Percentiles rank a stretch among this genome's conserved stretches.
Conservation (phyloP, 108 stramenopile species). For the Chaetoceros tenuissimus region DNA sequence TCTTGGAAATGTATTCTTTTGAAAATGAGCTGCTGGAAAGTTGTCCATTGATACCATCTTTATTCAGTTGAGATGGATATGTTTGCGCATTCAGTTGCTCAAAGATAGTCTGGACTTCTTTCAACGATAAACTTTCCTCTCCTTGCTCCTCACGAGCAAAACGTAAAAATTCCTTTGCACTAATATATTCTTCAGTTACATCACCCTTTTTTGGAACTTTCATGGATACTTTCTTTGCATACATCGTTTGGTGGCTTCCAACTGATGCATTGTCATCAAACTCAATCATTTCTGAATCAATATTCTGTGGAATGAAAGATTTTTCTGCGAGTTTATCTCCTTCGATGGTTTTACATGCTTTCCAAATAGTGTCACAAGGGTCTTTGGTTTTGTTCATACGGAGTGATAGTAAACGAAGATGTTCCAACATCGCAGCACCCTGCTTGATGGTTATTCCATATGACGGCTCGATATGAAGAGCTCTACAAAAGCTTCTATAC, state of each 20-base stretch:
- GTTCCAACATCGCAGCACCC: constrained; percentile 3
- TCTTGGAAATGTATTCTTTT: constrained; percentile 38
- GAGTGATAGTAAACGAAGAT: constrained; percentile 16
- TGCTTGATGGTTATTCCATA: background rate
- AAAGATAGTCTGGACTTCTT: constrained; percentile 48
- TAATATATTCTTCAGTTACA: constrained; percentile 20
- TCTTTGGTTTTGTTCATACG: constrained; percentile 4
- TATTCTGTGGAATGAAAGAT: constrained; percentile 27
- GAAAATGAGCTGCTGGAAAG: constrained; percentile 21
- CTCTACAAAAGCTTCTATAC: constrained; percentile 12
- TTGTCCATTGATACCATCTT: constrained; percentile 7
- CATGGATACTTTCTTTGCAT: background rate
- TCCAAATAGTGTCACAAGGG: constrained; percentile 1
- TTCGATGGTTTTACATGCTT: background rate
- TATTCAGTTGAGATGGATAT: constrained; percentile 9
- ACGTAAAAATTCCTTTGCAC: constrained; percentile 46
- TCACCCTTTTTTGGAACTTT: background rate
- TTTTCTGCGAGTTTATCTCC: constrained; percentile 23
- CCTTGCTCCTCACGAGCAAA: constrained; percentile 58
- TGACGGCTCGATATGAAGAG: background rate
- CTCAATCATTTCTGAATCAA: constrained; percentile 14
- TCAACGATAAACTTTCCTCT: constrained; percentile 33
- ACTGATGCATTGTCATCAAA: constrained; percentile 2
- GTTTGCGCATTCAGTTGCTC: constrained; percentile 35
- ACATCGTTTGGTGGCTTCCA: constrained; percentile 1